Percentiles rank a stretch among this genome's conserved stretches.
These are phyloP conservation scores for Zostera marina DNA, from an alignment of 116 monocot genomes.

Conservation along the genomic window DNA sequence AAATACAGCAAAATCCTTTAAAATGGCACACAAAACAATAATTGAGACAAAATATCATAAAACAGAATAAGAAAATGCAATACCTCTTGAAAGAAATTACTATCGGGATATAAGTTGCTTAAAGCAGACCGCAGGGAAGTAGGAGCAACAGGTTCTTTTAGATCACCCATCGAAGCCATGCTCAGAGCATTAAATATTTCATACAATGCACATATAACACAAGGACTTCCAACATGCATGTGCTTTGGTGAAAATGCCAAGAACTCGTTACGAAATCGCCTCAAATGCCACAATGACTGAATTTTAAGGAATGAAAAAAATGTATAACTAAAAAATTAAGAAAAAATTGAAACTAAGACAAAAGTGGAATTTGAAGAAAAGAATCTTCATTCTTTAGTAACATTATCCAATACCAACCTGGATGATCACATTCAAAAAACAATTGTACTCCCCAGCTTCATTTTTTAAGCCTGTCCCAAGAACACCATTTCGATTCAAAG, in stretches of 20 bases:
- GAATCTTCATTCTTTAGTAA: neutral
- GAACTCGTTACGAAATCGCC: conserved; percentile 62
- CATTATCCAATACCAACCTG: conserved; percentile 32
- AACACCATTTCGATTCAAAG: conserved; percentile 15
- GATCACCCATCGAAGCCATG: conserved; percentile 25
- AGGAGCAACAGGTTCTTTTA: conserved; percentile 58
- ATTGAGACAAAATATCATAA: neutral
- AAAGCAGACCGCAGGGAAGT: conserved; percentile 62
- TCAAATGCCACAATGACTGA: conserved; percentile 94
- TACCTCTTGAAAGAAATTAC: conserved; percentile 97
- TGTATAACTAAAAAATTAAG: neutral
- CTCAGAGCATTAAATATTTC: conserved; percentile 58
- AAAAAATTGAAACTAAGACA: neutral
- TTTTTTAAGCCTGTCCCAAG: conserved; percentile 71
- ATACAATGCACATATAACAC: conserved; percentile 78
- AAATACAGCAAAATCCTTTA: neutral
- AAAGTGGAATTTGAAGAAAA: neutral
- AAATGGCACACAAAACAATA: neutral
- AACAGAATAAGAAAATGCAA: neutral
- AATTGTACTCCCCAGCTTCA: conserved; percentile 93
- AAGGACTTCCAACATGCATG: conserved; percentile 59
- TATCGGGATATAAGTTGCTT: conserved; percentile 80
- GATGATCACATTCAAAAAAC: conserved; percentile 93
- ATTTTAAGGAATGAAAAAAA: neutral
- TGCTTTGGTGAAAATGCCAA: conserved; percentile 34